Base-by-base conservation (phyloP, 768 basidiomycete genomes). In the Mycena venus region DNA sequence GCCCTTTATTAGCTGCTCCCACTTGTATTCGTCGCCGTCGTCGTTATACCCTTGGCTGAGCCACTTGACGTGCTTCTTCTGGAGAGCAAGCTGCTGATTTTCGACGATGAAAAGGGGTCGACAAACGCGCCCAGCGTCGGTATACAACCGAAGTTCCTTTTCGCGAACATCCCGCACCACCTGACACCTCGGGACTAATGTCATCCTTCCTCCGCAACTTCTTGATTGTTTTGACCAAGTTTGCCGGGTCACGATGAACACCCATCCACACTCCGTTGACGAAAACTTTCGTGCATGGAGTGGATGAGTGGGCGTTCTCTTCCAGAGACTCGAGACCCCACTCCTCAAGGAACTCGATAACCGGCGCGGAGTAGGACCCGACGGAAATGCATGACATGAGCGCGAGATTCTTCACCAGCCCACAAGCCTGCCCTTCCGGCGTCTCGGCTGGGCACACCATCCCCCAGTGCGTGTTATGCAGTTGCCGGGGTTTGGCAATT, bases 381-480 rank as follows among this genome's bases (percentile, higher is more conserved):
- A 99, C 98, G 55, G 98, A 99, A 72, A 99, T 98, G 84, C 96
- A 98, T 5, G 98, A 87, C 97, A 99, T 98, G 77, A 99, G 91
- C 0, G 98, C 96, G 70, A 99, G 86, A 84, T 99, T 99, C 87
- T 99, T 99, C 85, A 99, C 98, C 53, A 99, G 91, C 85, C 98
- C 98, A 85, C 98, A 99, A 73, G 98, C 98, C 83, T 99, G 98
- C 56, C 98, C 98, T 91, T 99, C 98, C 1, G 98, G 98, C 4
- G 98, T 99, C 84, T 99, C 98, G 44, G 98, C 98, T 51, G 98
- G 98, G 81, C 98, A 99, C 23, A 99, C 98, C 98, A 99, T 99
- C 42, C 98, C 98, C 98, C 98, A 99, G 79, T 99, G 98, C 0
- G 98, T 99, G 80, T 99, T 99, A 84, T 99, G 98, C 68, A 99